These are phyloP conservation scores for Leccinum fibrillosum DNA, from an alignment of 768 basidiomycete genomes.

Conservation along the genomic window DNA sequence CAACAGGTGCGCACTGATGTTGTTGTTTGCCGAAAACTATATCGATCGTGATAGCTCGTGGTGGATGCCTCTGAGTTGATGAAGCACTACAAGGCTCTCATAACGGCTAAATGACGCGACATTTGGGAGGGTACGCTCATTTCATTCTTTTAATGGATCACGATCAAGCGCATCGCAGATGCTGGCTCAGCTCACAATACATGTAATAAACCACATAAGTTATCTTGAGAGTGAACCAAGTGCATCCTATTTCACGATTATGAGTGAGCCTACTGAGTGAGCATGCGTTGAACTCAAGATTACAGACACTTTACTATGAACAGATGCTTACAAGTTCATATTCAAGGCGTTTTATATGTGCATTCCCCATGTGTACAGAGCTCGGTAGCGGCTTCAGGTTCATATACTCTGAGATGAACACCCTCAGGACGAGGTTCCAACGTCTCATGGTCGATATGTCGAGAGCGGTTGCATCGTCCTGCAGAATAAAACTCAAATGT, in stretches of 20 bases:
- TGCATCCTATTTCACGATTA: background rate
- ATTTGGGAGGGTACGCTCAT: constrained; percentile 5
- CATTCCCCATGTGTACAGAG: constrained; percentile 22
- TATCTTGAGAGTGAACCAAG: background rate
- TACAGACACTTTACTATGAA: background rate
- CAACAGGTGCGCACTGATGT: constrained; percentile 30
- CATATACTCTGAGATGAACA: constrained; percentile 90
- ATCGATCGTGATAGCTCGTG: constrained; percentile 27
- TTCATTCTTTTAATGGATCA: background rate
- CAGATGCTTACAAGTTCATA: constrained; percentile 46
- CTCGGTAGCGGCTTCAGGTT: constrained; percentile 53
- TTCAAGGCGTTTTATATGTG: constrained; percentile 35
- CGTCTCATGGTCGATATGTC: constrained; percentile 81
- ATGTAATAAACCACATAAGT: background rate
- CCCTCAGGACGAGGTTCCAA: constrained; percentile 86
- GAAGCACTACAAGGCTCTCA: constrained; percentile 40
- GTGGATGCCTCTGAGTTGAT: constrained; percentile 38
- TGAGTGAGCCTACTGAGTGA: constrained; percentile 18
- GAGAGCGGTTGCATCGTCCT: constrained; percentile 90
- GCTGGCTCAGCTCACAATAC: background rate
- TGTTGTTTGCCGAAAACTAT: background rate
- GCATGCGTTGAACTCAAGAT: background rate
- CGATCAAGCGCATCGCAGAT: background rate
- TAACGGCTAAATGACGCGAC: constrained; percentile 25
- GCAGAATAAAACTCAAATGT: constrained; percentile 4